Conservation (phyloP, 352 stramenopile species). For the Pythium aphanidermatum region DNA sequence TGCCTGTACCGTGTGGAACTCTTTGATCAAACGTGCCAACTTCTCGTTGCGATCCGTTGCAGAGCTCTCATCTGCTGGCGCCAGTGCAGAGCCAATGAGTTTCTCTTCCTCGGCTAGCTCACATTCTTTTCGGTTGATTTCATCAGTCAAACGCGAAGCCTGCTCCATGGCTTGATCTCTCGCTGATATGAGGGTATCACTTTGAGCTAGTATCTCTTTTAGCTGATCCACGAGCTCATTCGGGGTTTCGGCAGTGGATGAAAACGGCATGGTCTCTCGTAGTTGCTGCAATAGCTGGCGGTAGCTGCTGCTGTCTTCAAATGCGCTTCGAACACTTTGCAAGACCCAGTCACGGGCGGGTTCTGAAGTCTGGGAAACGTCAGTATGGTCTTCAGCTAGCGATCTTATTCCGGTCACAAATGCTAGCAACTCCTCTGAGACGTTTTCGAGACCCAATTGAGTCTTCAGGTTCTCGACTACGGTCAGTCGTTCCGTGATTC, state of each 20-base stretch:
- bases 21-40: slow-evolving; percentile 21
- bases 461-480: slow-evolving; percentile 25
- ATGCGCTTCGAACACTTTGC: slow-evolving; percentile 1
- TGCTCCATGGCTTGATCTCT: slow-evolving; percentile 11
- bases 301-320: neutral
- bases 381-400: too few relatives aligned
- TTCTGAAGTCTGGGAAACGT: too few relatives aligned
- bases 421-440: slow-evolving; percentile 25
- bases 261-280: slow-evolving; percentile 23
- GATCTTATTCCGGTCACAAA: slow-evolving; percentile 20
- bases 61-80: neutral
- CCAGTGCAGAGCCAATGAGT: too few relatives aligned
- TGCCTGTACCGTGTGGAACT: slow-evolving; percentile 9
- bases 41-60: slow-evolving; percentile 18
- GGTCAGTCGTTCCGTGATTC: slow-evolving; percentile 31
- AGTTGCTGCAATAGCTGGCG: slow-evolving; percentile 2
- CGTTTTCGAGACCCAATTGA: slow-evolving; percentile 26
- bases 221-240: slow-evolving; percentile 33
- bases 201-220: slow-evolving; percentile 17
- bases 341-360: slow-evolving; percentile 7
- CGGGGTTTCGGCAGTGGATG: slow-evolving; percentile 20
- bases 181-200: slow-evolving; percentile 6
- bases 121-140: slow-evolving; percentile 11
- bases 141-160: slow-evolving; percentile 16
- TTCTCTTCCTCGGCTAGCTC: slow-evolving; percentile 20